Evolutionary conservation across 768 basidiomycete species (phyloP).

Genomic region (Trametopsis cervina): DNA sequence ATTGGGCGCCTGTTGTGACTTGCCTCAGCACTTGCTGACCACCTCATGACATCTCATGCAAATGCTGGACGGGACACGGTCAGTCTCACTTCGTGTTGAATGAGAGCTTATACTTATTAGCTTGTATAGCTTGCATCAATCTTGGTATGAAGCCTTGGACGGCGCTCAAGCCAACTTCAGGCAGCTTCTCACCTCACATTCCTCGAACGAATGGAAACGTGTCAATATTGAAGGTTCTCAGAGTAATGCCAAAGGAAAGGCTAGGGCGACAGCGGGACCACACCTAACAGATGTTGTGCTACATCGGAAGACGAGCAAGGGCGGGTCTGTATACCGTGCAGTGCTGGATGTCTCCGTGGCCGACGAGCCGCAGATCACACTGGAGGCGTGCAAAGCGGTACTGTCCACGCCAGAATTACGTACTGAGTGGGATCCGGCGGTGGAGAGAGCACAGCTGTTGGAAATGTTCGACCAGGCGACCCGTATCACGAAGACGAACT

Average conservation of each 20-base stretch:
- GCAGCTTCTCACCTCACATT: conserved; percentile 64
- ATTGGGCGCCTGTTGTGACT: neutral
- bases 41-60: neutral
- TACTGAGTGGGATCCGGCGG: conserved; percentile 91
- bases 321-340: conserved; percentile 76
- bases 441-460: conserved; percentile 73
- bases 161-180: conserved; percentile 74
- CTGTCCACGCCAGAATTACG: conserved; percentile 82
- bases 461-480: conserved; percentile 86
- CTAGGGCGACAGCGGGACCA: conserved; percentile 41
- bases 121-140: conserved; percentile 59
- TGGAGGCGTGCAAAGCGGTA: conserved; percentile 78
- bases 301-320: conserved; percentile 66
- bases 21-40: no score
- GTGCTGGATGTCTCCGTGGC: conserved; percentile 67
- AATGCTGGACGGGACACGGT: conserved; percentile 63
- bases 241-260: conserved; percentile 54
- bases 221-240: conserved; percentile 36
- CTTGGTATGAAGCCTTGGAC: conserved; percentile 73
- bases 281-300: conserved; percentile 69
- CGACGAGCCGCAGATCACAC: conserved; percentile 51
- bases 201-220: conserved; percentile 76
- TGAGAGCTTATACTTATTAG: neutral
- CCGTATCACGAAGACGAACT: conserved; percentile 84
- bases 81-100: conserved; percentile 10